Base-by-base conservation (phyloP, 2,329 filamentous ascomycete species). In the Calycina marina region DNA sequence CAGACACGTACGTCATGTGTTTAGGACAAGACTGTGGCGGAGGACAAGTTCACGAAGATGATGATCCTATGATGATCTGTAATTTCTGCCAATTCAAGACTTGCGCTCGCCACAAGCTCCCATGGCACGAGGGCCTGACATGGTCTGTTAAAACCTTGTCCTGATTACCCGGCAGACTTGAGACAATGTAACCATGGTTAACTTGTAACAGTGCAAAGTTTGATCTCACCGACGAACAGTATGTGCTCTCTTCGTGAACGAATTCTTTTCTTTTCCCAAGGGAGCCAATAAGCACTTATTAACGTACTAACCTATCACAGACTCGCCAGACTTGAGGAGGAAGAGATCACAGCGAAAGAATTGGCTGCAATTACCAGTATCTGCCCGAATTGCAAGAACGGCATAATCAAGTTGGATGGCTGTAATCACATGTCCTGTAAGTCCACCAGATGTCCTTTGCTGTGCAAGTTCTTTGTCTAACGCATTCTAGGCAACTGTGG, bases 71-170 rank as follows among this genome's bases (percentile, higher is more conserved):
- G 9, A 27, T 27, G 25, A 14, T 27, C 25, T 27, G 25, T 14
- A 27, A 27, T 14, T 9, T 14, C 10, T 27, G 25, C 25, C 25
- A 27, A 14, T 27, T 27, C 25, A 27, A 27, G 14, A 27, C 25
- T 13, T 27, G 25, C 13, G 13, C 13, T 14, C 13, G 8, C 25
- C 25, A 27, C 25, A 27, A 27, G 25, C 13, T 27, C 8, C 25
- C 25, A 8, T 27, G 25, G 25, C 25, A 27, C 25, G 13, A 27
- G 25, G 25, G 25, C 6, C 6, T 22, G 20, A 22, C 20, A n/a
- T n/a, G n/a, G n/a, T n/a, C n/a, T n/a, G n/a, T n/a, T n/a, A n/a
- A n/a, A n/a, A n/a, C n/a, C n/a, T n/a, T n/a, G n/a, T n/a, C n/a
- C n/a, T n/a, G n/a, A n/a, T n/a, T n/a, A n/a, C n/a, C n/a, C n/a